These are phyloP conservation scores for Fusarium newnesense DNA, from an alignment of 2,329 filamentous ascomycete genomes.

Conservation along the genomic window DNA sequence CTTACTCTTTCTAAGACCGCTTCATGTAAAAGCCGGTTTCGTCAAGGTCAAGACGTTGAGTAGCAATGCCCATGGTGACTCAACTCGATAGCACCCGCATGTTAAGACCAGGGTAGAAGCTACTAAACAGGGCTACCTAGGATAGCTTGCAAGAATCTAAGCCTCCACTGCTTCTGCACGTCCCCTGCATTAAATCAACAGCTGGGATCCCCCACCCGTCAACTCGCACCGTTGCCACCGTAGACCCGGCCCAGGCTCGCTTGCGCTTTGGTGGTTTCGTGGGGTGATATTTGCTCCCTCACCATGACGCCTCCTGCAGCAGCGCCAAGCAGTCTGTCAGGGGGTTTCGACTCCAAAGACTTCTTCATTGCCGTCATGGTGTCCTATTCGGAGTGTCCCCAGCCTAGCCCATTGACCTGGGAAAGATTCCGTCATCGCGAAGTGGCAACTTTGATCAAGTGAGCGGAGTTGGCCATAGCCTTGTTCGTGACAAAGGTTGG, in stretches of 20 bases:
- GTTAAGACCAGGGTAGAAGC: conserved; percentile 24
- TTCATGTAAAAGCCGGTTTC: conserved; percentile 22
- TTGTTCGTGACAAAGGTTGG: conserved; percentile 9
- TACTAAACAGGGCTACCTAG: background rate
- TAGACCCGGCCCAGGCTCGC: conserved; percentile 37
- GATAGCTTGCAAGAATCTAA: conserved; percentile 20
- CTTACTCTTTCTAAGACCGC: conserved; percentile 9
- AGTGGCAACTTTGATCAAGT: conserved; percentile 7
- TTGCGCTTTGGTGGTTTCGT: conserved; percentile 41
- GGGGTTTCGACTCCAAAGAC: background rate
- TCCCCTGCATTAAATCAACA: conserved; percentile 42
- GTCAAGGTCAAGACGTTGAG: conserved; percentile 21
- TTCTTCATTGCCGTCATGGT: conserved; percentile 16
- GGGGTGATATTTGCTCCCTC: conserved; percentile 42
- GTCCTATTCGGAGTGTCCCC: conserved; percentile 14
- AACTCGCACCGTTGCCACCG: conserved; percentile 43
- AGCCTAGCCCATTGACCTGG: conserved; percentile 18
- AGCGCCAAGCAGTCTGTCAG: conserved; percentile 18
- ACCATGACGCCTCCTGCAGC: conserved; percentile 35
- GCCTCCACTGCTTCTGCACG: conserved; percentile 24
- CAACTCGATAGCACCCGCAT: conserved; percentile 37
- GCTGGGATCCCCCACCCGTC: conserved; percentile 33
- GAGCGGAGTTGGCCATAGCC: conserved; percentile 32
- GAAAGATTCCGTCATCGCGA: conserved; percentile 5
- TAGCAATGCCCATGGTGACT: conserved; percentile 3